Conservation (phyloP, 106 monocot genomes). For the Platanthera guangdongensis region DNA sequence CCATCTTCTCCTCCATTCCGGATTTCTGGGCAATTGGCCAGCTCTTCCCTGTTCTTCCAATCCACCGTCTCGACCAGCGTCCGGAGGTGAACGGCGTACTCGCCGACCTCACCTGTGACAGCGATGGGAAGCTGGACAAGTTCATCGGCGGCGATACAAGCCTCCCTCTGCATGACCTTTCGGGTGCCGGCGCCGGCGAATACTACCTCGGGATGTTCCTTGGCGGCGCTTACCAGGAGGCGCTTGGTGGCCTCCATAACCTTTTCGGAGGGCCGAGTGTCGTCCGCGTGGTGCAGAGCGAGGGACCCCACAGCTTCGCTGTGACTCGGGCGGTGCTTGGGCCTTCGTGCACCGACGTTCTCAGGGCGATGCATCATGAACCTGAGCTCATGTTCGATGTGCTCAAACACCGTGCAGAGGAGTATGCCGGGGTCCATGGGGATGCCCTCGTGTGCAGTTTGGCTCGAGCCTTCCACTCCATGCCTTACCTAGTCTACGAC, state of each 20-base stretch:
- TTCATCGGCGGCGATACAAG: constrained; percentile 65
- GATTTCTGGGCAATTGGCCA: constrained; percentile 97
- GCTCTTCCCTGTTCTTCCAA: constrained; percentile 80
- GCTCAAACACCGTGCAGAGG: constrained; percentile 62
- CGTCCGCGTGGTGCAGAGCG: constrained; percentile 75
- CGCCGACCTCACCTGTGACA: constrained; percentile 88
- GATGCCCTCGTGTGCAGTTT: constrained; percentile 21
- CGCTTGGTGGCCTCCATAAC: constrained; percentile 91
- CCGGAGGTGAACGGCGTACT: constrained; percentile 59
- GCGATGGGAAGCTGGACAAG: constrained; percentile 73
- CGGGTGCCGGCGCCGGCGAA: constrained; percentile 13
- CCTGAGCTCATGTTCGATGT: constrained; percentile 87
- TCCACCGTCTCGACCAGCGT: constrained; percentile 71
- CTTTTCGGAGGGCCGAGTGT: constrained; percentile 94
- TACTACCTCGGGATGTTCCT: constrained; percentile 98
- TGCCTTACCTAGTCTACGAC: constrained; percentile 61
- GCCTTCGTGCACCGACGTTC: constrained; percentile 75
- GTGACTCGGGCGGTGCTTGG: constrained; percentile 73
- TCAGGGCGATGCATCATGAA: constrained; percentile 86
- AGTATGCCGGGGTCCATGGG: constrained; percentile 12
- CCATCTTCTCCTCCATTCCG: constrained; percentile 82
- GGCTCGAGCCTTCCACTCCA: constrained; percentile 56
- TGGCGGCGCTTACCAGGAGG: constrained; percentile 98
- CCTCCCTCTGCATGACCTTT: constrained; percentile 68
- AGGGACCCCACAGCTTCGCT: constrained; percentile 78